Evolutionary conservation across 805 yeast genomes (phyloP).

Genomic region (Danielia reshetovae): DNA sequence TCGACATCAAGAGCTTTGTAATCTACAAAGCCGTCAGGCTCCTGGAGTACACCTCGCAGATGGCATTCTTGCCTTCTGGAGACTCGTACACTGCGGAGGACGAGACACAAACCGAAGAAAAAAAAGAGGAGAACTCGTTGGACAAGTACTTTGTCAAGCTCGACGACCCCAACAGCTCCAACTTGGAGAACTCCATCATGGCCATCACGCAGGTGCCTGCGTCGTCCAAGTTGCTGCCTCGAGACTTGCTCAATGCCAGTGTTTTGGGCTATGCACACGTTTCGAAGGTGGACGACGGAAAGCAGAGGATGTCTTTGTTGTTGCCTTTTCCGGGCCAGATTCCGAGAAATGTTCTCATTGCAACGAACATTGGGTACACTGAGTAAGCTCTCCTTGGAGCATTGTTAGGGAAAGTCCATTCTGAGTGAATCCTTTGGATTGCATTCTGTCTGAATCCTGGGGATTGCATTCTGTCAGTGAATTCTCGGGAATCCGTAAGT

Average conservation of each 20-base stretch:
- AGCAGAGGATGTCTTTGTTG: constrained; percentile 62
- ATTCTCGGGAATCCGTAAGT: too few relatives aligned
- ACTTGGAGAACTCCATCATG: constrained; percentile 70
- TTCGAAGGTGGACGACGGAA: constrained; percentile 69
- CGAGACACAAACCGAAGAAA: constrained; percentile 9
- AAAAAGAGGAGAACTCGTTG: constrained; percentile 23
- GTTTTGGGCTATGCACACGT: constrained; percentile 78
- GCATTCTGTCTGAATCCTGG: too few relatives aligned
- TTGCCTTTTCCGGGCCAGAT: constrained; percentile 85
- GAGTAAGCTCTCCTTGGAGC: too few relatives aligned
- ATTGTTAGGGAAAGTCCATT: too few relatives aligned
- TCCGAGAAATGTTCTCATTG: constrained; percentile 68
- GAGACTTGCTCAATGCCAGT: constrained; percentile 51
- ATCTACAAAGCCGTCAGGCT: constrained; percentile 57
- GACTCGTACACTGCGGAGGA: constrained; percentile 37
- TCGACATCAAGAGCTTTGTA: constrained; percentile 55
- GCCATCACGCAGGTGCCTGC: constrained; percentile 47
- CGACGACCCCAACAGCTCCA: constrained; percentile 45
- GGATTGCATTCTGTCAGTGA: too few relatives aligned
- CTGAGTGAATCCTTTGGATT: too few relatives aligned
- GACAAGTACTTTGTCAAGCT: constrained; percentile 34
- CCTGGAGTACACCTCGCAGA: constrained; percentile 31
- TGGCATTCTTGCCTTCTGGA: constrained; percentile 41
- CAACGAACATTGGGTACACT: constrained; percentile 77
- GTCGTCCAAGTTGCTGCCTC: constrained; percentile 37